Base-by-base conservation (phyloP, 352 stramenopile species). In the Globisporangium sylvaticum region DNA sequence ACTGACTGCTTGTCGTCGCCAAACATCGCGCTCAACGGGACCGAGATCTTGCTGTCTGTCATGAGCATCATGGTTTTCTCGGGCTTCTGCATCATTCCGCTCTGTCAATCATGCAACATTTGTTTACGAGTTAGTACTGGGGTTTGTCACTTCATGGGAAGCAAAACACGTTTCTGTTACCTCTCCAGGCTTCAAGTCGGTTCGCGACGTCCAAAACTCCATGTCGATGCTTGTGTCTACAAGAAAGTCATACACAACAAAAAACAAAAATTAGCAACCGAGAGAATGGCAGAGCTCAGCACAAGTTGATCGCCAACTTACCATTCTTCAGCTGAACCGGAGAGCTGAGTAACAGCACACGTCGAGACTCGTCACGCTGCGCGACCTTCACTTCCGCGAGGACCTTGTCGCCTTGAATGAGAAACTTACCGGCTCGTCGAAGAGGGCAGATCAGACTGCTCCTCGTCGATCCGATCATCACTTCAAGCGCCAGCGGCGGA, bases 301-400 rank as follows among this genome's bases (percentile, higher is more conserved):
- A 24, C 50, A 34, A 1, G 24, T 7, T 58, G 9, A 24, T 56
- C 2, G 7, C n/a, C 22, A 81, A 81, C 74, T 46, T 78, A 89
- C 84, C 83, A 69, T 96, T 96, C 64, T 95, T 96, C 22, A 96
- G 66, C 68, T 95, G 89, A 3, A 95, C 88, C 7, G 88, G 87
- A n/a, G 89, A 96, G 50, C 83, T 95, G 15, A 96, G 68, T 27
- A 94, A 66, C 39, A 96, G 63, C 4, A 96, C 89, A 27, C 89
- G 84, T 22, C 88, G 84, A 34, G 84, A 93, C 58, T 96, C 87
- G 58, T 95, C 89, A 42, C 89, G 74, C 55, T 95, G 89, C 3
- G 89, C 89, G 24, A 96, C 89, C 62, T 96, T 96, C 18, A 95
- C 89, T 75, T 96, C 89, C 2, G 84, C 89, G 14, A 95, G 67